These are phyloP conservation scores for Naganishia albida DNA, from an alignment of 1,284 basidiomycete species.

Conservation along the genomic window DNA sequence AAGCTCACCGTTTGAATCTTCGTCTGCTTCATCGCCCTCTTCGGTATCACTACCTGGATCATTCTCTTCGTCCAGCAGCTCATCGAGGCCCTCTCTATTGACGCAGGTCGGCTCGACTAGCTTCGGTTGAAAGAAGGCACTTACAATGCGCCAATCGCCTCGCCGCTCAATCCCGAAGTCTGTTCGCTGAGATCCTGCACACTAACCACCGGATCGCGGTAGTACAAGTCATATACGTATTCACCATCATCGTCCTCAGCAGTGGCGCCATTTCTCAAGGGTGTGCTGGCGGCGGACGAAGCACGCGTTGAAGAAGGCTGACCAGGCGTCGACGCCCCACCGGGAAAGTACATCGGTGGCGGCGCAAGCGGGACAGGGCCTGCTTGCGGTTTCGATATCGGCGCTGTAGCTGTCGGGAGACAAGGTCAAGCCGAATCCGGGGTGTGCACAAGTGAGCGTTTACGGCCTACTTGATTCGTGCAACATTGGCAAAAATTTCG, in stretches of 20 bases:
- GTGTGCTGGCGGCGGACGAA: constrained; percentile 18
- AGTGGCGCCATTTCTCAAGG: constrained; percentile 9
- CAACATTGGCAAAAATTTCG: constrained; percentile 53
- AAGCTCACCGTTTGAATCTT: constrained; percentile 49
- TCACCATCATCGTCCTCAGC: constrained; percentile 39
- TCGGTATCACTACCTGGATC: constrained; percentile 38
- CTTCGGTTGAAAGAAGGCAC: constrained; percentile 24
- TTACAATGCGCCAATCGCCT: constrained; percentile 17
- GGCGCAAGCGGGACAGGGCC: constrained; percentile 22
- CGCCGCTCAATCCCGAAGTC: neutral
- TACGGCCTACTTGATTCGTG: constrained; percentile 42
- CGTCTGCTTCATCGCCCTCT: constrained; percentile 54
- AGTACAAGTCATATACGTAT: constrained; percentile 56
- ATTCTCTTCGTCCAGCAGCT: constrained; percentile 31
- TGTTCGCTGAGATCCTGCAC: constrained; percentile 5
- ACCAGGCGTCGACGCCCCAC: constrained; percentile 2
- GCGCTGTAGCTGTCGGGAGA: neutral
- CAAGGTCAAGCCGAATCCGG: neutral
- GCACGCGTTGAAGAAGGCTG: constrained; percentile 21
- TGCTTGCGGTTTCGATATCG: neutral
- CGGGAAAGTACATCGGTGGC: constrained; percentile 18
- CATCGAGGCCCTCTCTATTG: constrained; percentile 26
- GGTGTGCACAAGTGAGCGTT: neutral
- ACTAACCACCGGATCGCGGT: constrained; percentile 41
- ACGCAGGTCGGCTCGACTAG: constrained; percentile 1